Base-by-base conservation (phyloP, 2,329 filamentous ascomycete genomes). In the Talaromyces rugulosus region DNA sequence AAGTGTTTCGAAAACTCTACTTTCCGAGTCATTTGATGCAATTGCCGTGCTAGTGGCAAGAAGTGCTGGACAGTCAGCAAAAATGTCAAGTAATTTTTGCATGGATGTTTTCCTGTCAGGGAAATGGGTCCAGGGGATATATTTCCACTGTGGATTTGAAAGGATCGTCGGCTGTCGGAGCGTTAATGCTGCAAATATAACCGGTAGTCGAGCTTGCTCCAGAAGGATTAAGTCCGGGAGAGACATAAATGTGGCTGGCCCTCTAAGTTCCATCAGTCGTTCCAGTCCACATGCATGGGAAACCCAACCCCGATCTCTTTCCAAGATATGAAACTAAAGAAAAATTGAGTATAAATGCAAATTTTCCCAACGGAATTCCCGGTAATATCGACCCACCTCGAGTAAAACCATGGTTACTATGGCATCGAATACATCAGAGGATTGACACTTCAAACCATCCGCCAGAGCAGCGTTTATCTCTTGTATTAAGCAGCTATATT, bases 231-330 rank as follows among this genome's bases (percentile, higher is more conserved):
- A 58, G 56, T 58, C 56, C 33, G n/a, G n/a, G 14, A 33, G 27
- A 30, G 56, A 47, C 56, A 42, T 50, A 28, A 58, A 58, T 28
- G 36, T 40, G 6, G 40, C 40, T 5, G 56, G 56, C 27, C 56
- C 56, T 50, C 56, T 34, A 28, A 58, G 56, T 30, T 58, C 56
- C 40, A 58, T 31, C 2, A 58, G 40, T 16, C 56, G 40, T 11
- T 58, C 56, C 16, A 58, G 28, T 58, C 36, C 56, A 50, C 9
- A 30, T 50, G 56, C 40, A 50, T 58, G 56, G 31, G 23, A 14
- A 8, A 58, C 34, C 56, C 56, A 58, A 9, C 56, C 56, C 23
- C 56, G 56, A 27, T 58, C 56, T 50, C 40, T 34, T 50, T 58
- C 56, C 6, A 36, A 58, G 33, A 58, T 58, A 50, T 50, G 56